Conservation (phyloP, 2,329 filamentous ascomycete genomes). For the Zasmidium cellare region DNA sequence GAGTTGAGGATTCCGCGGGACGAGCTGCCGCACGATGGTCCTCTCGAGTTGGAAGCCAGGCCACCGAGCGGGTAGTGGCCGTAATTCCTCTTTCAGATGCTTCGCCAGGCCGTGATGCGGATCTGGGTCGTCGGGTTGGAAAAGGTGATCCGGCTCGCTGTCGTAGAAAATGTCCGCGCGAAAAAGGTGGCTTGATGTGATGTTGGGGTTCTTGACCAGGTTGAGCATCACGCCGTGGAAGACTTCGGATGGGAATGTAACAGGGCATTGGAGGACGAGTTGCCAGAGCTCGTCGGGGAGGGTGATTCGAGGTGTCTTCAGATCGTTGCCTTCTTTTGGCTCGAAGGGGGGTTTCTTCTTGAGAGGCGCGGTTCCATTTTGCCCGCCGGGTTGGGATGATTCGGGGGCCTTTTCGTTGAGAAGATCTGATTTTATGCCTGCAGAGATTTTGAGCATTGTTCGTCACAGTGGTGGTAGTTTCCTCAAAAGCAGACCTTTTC, state of each 20-base stretch:
- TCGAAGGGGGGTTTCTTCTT: conserved; percentile 25
- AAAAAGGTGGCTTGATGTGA: conserved; percentile 76
- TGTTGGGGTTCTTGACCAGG: conserved; percentile 74
- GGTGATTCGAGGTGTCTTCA: conserved; percentile 12
- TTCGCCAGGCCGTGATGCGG: conserved; percentile 24
- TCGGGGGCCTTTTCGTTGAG: not conserved
- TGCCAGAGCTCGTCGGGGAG: conserved; percentile 31
- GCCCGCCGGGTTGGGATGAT: not conserved
- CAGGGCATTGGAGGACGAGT: conserved; percentile 38
- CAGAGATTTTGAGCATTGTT: not conserved
- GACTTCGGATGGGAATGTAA: conserved; percentile 62
- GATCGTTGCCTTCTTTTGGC: conserved; percentile 34
- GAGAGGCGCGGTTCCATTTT: not conserved
- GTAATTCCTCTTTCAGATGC: conserved; percentile 49
- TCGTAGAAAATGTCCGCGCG: conserved; percentile 73
- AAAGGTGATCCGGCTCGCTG: conserved; percentile 39
- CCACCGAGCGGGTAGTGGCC: conserved; percentile 18
- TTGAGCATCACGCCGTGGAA: conserved; percentile 72
- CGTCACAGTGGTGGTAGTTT: not conserved
- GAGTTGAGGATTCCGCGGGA: conserved; percentile 77
- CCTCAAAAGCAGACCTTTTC: not conserved
- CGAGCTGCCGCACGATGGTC: conserved; percentile 71
- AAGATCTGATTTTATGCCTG: not conserved
- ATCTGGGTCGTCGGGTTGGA: conserved; percentile 21
- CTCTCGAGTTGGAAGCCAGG: conserved; percentile 52